Base-by-base conservation (phyloP, 352 stramenopile genomes). In the Phytophthora sp. region DNA sequence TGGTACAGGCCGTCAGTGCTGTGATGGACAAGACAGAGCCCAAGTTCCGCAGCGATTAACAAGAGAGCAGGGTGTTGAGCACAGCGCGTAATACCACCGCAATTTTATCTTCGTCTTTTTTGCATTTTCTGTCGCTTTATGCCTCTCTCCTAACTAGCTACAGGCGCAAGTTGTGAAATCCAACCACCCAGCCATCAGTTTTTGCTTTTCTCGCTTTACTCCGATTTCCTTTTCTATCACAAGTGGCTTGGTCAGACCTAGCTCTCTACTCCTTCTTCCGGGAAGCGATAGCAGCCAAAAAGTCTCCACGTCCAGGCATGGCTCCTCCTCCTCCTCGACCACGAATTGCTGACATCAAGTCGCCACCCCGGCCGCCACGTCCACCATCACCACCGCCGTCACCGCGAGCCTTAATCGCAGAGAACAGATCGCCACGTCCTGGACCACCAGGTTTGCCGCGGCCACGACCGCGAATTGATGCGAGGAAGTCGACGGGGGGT, bases 1-100 rank as follows among this genome's bases (percentile, higher is more conserved):
- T 97, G 42, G 73, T 79, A 16, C 70, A 84, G 61, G 89, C 89
- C 26, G 90, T 96, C n/a, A 59, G 69, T 49, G 81, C 81, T 1
- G 53, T 89, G 54, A 86, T 92, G 84, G 86, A 62, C 69, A 90
- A 91, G 73, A 69, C 76, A 18, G 77, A 74, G 57, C 73, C 84
- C 6, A 83, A 55, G 24, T 93, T 90, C 59, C 83, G 86, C n/a
- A 57, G 89, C 44, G 84, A 92, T 52, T 92, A 82, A 69, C 5
- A n/a, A 41, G 13, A 3, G 29, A 39, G 42, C 12, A n/a, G 2
- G 15, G 44, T 12, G 29, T 20, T 8, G 39, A 60, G 42, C 33
- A 29, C 20, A 29, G 23, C 16, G 20, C 21, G 15, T 46, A 16
- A 24, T 62, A 6, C 15, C 21, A 44, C 52, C 27, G 26, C 49